Evolutionary conservation across 2,329 filamentous ascomycete genomes (phyloP), one percentile per base, ranked within the genome.

Genomic region (Chrysosporium keratinophilum): DNA sequence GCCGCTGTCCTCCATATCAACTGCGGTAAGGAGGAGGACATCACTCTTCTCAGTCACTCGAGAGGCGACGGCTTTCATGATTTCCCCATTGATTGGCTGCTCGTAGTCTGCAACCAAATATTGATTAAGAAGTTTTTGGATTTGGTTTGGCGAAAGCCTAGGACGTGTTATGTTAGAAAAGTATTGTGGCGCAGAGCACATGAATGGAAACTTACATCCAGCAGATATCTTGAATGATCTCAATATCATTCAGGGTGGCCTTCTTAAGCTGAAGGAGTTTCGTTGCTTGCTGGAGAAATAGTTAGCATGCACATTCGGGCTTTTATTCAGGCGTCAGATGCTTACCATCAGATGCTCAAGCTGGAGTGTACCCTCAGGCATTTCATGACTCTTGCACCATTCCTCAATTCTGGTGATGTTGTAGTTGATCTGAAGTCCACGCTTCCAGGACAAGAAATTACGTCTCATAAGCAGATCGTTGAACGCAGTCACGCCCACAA

Each of bases 371-470:
- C 93, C 93, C 72, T 98, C 91, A 1, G 93, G 93, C 91, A 98
- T 97, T 63, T 97, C 93, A 69, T 98, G 94, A 66, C 90, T 95
- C 82, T 98, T 98, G 75, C 93, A 98, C 93, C 93, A 98, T 73
- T 98, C 93, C 71, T 98, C 93, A 59, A 98, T 98, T 55, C 93
- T 83, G 20, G 93, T 98, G 70, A 98, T 98, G 75, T 98, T 98
- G 78, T 98, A 98, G 75, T 98, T 98, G 75, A 98, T 98, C 72
- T 98, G 93, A 52, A 98, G 81, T 63, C 93, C 93, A 70, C 93
- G 88, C 78, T 98, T 98, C 93, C 93, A 98, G 0, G 90, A 96
- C 55, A 98, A 80, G 80, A 98, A 98, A 72, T 97, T 97, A 63
- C 93, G 82, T 64, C 93, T 83, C 90, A 98, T 96, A 61, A 98